phyloP scores from a whole-genome alignment of 2,329 filamentous ascomycete genomes.

The Thermothelomyces thermophilus region DNA sequence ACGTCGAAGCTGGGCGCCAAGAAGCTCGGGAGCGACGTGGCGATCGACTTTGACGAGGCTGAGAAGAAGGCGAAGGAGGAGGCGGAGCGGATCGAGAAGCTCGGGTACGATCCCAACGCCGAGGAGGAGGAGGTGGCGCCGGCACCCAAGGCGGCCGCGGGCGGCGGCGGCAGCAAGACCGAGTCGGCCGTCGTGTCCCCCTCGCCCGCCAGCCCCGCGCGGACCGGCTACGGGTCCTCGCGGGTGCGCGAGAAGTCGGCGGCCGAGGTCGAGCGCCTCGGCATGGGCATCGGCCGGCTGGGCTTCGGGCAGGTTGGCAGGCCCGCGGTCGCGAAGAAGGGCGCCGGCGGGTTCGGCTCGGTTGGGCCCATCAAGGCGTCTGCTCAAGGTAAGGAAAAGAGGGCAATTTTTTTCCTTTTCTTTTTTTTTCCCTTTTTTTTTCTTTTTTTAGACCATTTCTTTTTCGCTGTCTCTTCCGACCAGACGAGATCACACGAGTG shows the following conservation, averaged over 20 bases:
- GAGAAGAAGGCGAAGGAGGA: constrained; percentile 97
- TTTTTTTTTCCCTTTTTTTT: neutral
- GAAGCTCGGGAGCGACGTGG: constrained; percentile 68
- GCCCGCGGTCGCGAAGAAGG: constrained; percentile 47
- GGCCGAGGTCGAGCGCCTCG: constrained; percentile 79
- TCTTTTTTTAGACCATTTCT: constrained; percentile 23
- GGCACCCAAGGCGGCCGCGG: constrained; percentile 36
- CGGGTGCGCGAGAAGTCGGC: constrained; percentile 56
- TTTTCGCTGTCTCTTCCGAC: no score
- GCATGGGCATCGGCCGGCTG: constrained; percentile 78
- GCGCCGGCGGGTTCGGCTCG: constrained; percentile 80
- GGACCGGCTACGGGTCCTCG: constrained; percentile 53
- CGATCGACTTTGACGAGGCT: constrained; percentile 91
- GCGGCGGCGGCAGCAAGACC: constrained; percentile 46
- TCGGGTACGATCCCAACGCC: constrained; percentile 91
- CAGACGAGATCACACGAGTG: no score
- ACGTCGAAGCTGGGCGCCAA: constrained; percentile 82
- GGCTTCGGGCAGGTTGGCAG: constrained; percentile 79
- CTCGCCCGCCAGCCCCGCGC: constrained; percentile 62
- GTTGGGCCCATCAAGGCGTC: constrained; percentile 67
- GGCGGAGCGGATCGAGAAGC: constrained; percentile 87
- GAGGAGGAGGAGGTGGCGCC: constrained; percentile 54
- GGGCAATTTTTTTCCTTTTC: neutral
- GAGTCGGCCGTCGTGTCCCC: constrained; percentile 62
- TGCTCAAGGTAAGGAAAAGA: constrained; percentile 55